These are phyloP conservation scores for Podaxis mareebaensis DNA, from an alignment of 768 basidiomycete genomes.

Conservation along the genomic window DNA sequence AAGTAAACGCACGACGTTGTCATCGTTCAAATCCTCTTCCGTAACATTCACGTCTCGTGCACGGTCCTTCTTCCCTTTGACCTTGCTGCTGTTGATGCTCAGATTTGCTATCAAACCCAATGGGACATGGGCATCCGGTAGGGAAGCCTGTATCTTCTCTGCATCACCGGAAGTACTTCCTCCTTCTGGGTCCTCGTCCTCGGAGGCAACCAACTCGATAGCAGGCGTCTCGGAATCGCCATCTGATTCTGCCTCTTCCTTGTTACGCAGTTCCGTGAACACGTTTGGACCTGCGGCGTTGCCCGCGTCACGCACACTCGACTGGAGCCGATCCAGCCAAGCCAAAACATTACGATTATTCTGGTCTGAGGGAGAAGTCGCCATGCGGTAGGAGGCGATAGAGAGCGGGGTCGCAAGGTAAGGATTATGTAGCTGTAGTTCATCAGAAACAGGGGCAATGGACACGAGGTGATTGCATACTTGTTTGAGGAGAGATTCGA, in stretches of 20 bases:
- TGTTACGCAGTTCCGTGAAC: conserved; percentile 45
- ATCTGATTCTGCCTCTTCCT: conserved; percentile 44
- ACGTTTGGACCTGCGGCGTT: conserved; percentile 42
- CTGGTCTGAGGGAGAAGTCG: conserved; percentile 73
- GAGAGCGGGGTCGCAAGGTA: conserved; percentile 78
- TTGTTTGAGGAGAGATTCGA: conserved; percentile 83
- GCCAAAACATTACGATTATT: conserved; percentile 68
- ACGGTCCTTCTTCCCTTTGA: conserved; percentile 39
- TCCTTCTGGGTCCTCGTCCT: conserved; percentile 28
- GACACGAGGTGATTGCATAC: conserved; percentile 33
- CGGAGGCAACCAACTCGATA: conserved; percentile 25
- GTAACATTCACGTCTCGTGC: conserved; percentile 33
- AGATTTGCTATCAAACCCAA: conserved; percentile 75
- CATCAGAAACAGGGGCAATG: conserved; percentile 6
- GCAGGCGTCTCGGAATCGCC: conserved; percentile 32
- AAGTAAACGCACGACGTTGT: conserved; percentile 53
- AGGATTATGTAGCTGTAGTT: conserved; percentile 71
- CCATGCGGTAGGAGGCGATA: conserved; percentile 77
- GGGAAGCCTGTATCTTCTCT: conserved; percentile 46
- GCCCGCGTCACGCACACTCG: conserved; percentile 52
- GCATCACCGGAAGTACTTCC: conserved; percentile 37
- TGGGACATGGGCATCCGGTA: conserved; percentile 75
- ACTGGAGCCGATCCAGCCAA: conserved; percentile 73
- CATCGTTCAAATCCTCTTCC: conserved; percentile 55
- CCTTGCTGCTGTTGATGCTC: conserved; percentile 55